Base-by-base conservation (phyloP, 371 early-diverging fungal genomes). In the Cokeromyces recurvatus region DNA sequence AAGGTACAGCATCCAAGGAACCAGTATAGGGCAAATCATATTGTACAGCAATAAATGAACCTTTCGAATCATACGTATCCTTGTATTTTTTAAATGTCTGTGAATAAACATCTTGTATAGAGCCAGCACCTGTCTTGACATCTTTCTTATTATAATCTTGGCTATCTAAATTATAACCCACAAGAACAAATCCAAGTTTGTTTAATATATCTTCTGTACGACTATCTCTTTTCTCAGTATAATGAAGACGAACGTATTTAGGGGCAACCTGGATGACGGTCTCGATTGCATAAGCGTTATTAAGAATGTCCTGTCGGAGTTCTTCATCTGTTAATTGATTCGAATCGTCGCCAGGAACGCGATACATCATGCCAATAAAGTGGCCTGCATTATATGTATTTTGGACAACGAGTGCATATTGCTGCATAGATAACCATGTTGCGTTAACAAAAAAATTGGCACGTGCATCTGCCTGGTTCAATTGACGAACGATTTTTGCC, bases 381-480 rank as follows among this genome's bases (percentile, higher is more conserved):
- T 80, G 81, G 8, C 81, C 81, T 17, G 72, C 71, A 15, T 61
- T 74, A 59, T 78, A 78, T 10, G 71, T 57, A 11, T 71, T 64
- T 41, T 77, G 75, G 22, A 73, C 51, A 23, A 80, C 64, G 32
- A 71, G 68, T 2, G 77, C 78, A 47, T 80, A 78, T 44, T 76
- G 74, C 55, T 64, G 67, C n/a, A 62, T 59, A 38, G 62, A 59
- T 14, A 73, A 42, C 71, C 78, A 78, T 8, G 77, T 74, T 1
- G 81, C 76, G 46, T 75, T 81, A 0, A 73, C 71, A 44, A 81
- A 78, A 52, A 81, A 81, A 19, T 65, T 77, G n/a, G 74, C 81
- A 29, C 65, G 68, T 14, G 79, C 76, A 42, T 75, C 68, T 32
- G 55, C 68, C 21, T 70, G 67, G 38, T 72, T 75, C 10, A 78